These are phyloP conservation scores for Sporothrix mexicana DNA, from an alignment of 2,329 filamentous ascomycete species.

Conservation along the genomic window DNA sequence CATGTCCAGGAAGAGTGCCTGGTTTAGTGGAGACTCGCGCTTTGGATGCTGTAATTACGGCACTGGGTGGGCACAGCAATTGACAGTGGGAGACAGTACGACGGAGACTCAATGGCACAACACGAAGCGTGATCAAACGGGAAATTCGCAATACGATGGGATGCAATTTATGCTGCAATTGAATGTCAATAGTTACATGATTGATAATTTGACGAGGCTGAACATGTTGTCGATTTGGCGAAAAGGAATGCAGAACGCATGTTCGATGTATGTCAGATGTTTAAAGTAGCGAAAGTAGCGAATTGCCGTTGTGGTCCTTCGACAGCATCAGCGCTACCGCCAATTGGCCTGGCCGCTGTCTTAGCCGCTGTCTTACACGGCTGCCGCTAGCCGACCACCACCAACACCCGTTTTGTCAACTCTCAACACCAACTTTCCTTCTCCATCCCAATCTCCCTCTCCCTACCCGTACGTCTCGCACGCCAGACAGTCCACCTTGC, in stretches of 20 bases:
- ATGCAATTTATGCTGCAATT: background rate
- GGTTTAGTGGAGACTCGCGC: no score
- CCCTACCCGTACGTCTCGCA: slow-evolving; percentile 24
- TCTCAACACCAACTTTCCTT: background rate
- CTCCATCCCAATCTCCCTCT: no score
- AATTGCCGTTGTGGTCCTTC: background rate
- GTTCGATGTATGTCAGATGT: background rate
- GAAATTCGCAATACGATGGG: background rate
- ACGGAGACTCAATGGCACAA: no score
- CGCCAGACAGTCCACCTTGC: slow-evolving; percentile 22
- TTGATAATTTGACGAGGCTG: background rate
- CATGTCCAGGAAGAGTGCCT: no score
- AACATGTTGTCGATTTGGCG: background rate
- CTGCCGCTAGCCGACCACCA: background rate
- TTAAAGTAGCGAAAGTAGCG: background rate
- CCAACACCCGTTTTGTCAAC: background rate
- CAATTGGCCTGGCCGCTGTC: no score
- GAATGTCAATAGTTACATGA: background rate
- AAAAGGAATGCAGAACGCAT: background rate
- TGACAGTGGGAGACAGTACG: no score
- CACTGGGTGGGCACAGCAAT: no score
- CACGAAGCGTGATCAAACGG: background rate
- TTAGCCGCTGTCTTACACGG: background rate
- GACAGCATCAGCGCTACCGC: slow-evolving; percentile 2
- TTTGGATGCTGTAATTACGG: background rate